phyloP scores from a whole-genome alignment of 202 grass and related monocot genomes.

The Eragrostis tef region DNA sequence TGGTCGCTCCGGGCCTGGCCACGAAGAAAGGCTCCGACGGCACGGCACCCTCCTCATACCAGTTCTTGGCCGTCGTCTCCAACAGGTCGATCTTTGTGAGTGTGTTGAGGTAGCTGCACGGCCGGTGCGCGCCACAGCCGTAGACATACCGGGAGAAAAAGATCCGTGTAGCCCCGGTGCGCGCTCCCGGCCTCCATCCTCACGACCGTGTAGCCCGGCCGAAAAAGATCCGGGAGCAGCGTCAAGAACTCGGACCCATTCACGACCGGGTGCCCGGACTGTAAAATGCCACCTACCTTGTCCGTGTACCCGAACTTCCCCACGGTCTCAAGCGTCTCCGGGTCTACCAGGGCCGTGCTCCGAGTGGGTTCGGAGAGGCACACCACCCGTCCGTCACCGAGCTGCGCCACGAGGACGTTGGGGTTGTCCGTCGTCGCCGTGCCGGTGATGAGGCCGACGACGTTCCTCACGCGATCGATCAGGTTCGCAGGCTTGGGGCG shows the following conservation, averaged over 20 bases:
- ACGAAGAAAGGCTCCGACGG: slow-evolving; percentile 95
- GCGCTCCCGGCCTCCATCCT: slow-evolving; percentile 48
- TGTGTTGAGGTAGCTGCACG: slow-evolving; percentile 94
- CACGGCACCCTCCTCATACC: slow-evolving; percentile 85
- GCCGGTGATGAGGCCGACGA: slow-evolving; percentile 39
- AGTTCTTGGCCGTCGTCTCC: slow-evolving; percentile 78
- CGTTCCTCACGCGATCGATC: slow-evolving; percentile 12
- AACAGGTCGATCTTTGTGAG: slow-evolving; percentile 91
- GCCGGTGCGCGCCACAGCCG: slow-evolving; percentile 80
- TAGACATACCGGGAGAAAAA: too few relatives aligned
- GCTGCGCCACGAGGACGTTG: slow-evolving; percentile 33
- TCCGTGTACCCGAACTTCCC: slow-evolving; percentile 41
- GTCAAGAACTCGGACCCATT: slow-evolving; percentile 39
- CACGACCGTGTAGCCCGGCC: slow-evolving; percentile 33
- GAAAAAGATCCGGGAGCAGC: slow-evolving; percentile 45
- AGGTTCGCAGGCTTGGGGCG: slow-evolving; percentile 36
- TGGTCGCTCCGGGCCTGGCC: slow-evolving; percentile 63
- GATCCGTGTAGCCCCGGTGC: too few relatives aligned
- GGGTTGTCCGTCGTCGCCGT: slow-evolving; percentile 46
- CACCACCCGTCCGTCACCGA: slow-evolving; percentile 53
- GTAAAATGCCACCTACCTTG: not conserved
- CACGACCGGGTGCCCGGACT: slow-evolving; percentile 46
- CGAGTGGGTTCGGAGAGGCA: slow-evolving; percentile 53
- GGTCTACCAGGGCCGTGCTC: slow-evolving; percentile 42
- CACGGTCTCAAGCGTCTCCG: slow-evolving; percentile 36